Conservation (phyloP, 2,329 filamentous ascomycete species). For the Alternaria ventricosa region DNA sequence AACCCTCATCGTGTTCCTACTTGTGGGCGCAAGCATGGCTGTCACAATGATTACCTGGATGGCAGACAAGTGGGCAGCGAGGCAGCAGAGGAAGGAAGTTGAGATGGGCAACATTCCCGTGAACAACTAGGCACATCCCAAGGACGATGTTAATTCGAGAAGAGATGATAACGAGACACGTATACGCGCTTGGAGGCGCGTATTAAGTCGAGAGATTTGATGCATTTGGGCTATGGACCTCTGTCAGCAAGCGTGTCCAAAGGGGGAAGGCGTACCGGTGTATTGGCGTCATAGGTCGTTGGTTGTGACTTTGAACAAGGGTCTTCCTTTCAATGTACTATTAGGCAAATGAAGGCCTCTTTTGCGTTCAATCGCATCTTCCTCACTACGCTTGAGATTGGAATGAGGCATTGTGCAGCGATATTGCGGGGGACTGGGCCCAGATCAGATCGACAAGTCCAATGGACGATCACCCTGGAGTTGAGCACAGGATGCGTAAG, state of each 20-base stretch:
- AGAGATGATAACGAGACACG: not conserved
- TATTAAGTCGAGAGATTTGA: not conserved
- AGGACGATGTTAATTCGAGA: not conserved
- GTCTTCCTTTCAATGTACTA: conserved; percentile 4
- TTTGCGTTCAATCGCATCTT: not conserved
- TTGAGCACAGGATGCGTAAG: conserved; percentile 10
- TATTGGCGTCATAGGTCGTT: conserved; percentile 9
- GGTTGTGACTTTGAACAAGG: not conserved
- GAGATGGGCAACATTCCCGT: conserved; percentile 28
- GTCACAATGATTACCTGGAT: conserved; percentile 45
- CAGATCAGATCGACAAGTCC: not conserved
- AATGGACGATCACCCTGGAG: not conserved
- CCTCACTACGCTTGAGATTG: not conserved
- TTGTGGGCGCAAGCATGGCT: conserved; percentile 44
- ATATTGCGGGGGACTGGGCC: not conserved
- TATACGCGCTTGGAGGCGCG: not conserved
- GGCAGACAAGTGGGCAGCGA: conserved; percentile 46
- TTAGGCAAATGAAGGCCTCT: conserved; percentile 2
- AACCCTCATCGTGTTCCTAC: conserved; percentile 50
- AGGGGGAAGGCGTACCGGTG: conserved; percentile 11
- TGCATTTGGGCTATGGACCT: not conserved
- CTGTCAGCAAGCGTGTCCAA: conserved; percentile 1
- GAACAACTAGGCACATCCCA: not conserved
- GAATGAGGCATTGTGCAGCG: not conserved
- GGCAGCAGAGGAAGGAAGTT: conserved; percentile 42